Evolutionary conservation across 1,139 yeast genomes (phyloP), one percentile per base, ranked within the genome.

Genomic region (Sugiyamaella pinicola): DNA sequence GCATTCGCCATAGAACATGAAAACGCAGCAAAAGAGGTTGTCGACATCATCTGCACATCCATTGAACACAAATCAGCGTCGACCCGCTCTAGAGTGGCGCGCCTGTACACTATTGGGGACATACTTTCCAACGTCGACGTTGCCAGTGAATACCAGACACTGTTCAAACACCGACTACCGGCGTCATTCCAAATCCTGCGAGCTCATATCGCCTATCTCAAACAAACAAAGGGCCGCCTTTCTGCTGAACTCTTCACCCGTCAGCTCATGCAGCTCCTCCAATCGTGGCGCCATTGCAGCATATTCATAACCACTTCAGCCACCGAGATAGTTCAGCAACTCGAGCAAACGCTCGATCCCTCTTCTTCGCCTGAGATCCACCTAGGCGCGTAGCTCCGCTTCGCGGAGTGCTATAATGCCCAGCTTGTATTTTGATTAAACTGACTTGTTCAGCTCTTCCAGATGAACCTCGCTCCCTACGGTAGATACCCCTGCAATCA

Each of bases 1-100:
- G 67, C 65, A 9, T 67, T 67, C 59, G 69, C 68, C 10, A 54
- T 66, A 29, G 60, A 62, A 17, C 62, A 65, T 49, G 59, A 60
- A 12, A 44, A 49, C 21, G 61, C 60, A 9, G 62, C 65, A 7
- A 53, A 49, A 10, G 69, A 65, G 47, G 57, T 67, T 12, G 60
- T 56, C n/a, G 59, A 55, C 7, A 29, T 56, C 18, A 56, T 66
- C 19, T 61, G 62, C 49, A 42, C 47, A 13, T 60, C 67, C 24
- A 51, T 66, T 17, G 53, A 41, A 5, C 45, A 50, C 34, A 33
- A 21, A 12, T 39, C 51, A n/a, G 46, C 31, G 4, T n/a, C 40
- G 40, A 9, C 56, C 49, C 51, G 55, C 21, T 12, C 43, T 18
- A 51, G 62, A 5, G 51, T 64, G 40, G 67, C 65, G 13, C 55